phyloP scores from a whole-genome alignment of 2,329 filamentous ascomycete genomes.

The Fonsecaea erecta region DNA sequence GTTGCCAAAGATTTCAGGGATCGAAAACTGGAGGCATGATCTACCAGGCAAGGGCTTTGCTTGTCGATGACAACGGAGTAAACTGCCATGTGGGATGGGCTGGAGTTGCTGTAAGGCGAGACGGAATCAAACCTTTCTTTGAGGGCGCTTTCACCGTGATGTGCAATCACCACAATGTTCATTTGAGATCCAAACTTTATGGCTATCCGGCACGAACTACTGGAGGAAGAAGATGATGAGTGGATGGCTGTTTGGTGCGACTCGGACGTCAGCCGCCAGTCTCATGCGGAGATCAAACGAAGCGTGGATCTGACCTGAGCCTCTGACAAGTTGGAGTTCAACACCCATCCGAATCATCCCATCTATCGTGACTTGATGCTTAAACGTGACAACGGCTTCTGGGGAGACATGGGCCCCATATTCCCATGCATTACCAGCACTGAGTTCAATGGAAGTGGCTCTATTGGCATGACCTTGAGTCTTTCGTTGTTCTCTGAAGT shows the following conservation, averaged over 20 bases:
- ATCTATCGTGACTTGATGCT: slow-evolving; percentile 54
- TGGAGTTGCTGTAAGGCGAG: slow-evolving; percentile 74
- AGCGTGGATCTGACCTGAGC: slow-evolving; percentile 63
- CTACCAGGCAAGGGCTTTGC: slow-evolving; percentile 78
- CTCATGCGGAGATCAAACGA: slow-evolving; percentile 68
- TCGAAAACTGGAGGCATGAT: slow-evolving; percentile 75
- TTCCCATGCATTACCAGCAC: too few relatives aligned
- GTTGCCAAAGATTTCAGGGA: slow-evolving; percentile 89
- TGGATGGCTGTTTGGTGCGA: slow-evolving; percentile 92
- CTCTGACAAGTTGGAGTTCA: slow-evolving; percentile 79
- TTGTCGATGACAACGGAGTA: slow-evolving; percentile 64
- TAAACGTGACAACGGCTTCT: slow-evolving; percentile 58
- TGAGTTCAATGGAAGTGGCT: too few relatives aligned
- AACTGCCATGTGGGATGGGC: slow-evolving; percentile 90
- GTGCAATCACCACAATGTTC: slow-evolving; percentile 84
- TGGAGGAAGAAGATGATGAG: slow-evolving; percentile 64
- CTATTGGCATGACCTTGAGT: too few relatives aligned
- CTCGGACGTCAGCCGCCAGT: slow-evolving; percentile 71
- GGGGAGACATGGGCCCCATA: slow-evolving; percentile 65
- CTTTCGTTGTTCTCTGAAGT: too few relatives aligned
- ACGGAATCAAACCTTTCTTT: slow-evolving; percentile 80
- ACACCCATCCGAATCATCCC: slow-evolving; percentile 72
- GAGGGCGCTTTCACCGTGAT: slow-evolving; percentile 85
- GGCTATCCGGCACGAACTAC: slow-evolving; percentile 67
- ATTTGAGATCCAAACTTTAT: slow-evolving; percentile 75